These are phyloP conservation scores for Blastocladiella emersonii DNA, from an alignment of 371 early-diverging fungal genomes.

Conservation along the genomic window DNA sequence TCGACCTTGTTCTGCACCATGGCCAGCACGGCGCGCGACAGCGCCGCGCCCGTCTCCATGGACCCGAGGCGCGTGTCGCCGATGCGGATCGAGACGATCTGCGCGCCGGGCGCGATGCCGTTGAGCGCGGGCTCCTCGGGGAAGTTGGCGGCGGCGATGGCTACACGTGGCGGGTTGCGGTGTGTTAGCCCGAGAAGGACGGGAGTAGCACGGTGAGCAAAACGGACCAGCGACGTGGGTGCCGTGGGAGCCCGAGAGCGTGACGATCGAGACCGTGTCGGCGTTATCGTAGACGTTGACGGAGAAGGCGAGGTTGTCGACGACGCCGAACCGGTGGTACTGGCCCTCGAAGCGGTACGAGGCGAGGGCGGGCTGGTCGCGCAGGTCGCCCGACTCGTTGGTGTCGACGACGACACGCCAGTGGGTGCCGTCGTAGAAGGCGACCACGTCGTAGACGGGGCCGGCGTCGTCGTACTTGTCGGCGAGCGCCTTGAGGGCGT, in stretches of 20 bases:
- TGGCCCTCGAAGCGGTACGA: constrained; percentile 33
- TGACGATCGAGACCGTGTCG: constrained; percentile 55
- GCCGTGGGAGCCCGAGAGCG: constrained; percentile 69
- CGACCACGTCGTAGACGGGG: constrained; percentile 62
- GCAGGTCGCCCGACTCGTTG: constrained; percentile 61
- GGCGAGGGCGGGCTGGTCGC: constrained; percentile 12
- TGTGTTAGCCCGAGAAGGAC: background rate
- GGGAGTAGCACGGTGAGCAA: background rate
- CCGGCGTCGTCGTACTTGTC: constrained; percentile 65
- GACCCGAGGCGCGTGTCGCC: constrained; percentile 67
- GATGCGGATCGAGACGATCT: constrained; percentile 84
- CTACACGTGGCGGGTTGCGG: background rate
- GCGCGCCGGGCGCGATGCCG: constrained; percentile 86
- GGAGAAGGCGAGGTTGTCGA: constrained; percentile 68
- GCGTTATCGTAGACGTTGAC: constrained; percentile 86
- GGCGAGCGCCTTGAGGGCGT: constrained; percentile 44
- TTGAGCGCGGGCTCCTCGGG: constrained; percentile 70
- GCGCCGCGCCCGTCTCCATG: constrained; percentile 79
- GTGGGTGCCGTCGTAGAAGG: constrained; percentile 72
- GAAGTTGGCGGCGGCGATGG: constrained; percentile 65
- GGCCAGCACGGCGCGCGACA: constrained; percentile 72
- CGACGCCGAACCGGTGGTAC: constrained; percentile 57
- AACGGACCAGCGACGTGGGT: constrained; percentile 77
- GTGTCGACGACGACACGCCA: constrained; percentile 78
- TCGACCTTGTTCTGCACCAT: constrained; percentile 24